Base-by-base conservation (phyloP, 257 asterid genomes). In the Haberlea rhodopensis region DNA sequence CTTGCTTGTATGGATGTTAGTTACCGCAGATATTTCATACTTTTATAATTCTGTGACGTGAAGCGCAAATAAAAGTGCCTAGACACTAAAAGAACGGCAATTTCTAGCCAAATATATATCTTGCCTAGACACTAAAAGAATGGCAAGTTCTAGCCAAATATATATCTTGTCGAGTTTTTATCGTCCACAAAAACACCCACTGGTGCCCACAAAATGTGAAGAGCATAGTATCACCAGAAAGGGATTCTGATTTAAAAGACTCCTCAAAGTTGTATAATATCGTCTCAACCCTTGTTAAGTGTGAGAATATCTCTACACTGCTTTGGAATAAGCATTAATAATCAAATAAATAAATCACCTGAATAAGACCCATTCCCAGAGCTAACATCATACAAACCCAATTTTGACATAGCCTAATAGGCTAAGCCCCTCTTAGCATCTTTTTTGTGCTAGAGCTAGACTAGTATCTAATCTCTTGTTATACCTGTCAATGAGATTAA, bases 1-100 rank as follows among this genome's bases (percentile, higher is more conserved):
- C 73, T 48, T 60, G 60, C 53, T 67, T 74, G 49, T 46, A 63
- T 28, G 59, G 68, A 45, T 60, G 46, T 70, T 59, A 16, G 60
- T 53, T 59, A 32, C 63, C 29, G 16, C 32, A 8, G 18, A 45
- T 25, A 27, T 61, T 58, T 60, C 51, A 13, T 27, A 15, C 8
- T 69, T 21, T 32, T 1, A 46, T 67, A 29, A 28, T 18, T 66
- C 62, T 48, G 43, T 56, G 37, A 40, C 18, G 31, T 49, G 40
- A 61, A 34, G 16, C 8, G 11, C 23, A 55, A 19, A 49, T 32
- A 18, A 9, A 69, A 70, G n/a, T 56, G 13, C 53, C 46, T 55
- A 11, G 22, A 68, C 53, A 70, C 21, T 21, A 53, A 48, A 28
- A 22, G 48, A 19, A 24, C 51, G 22, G 15, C 48, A 23, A 72